Evolutionary conservation across 768 basidiomycete species (phyloP), one percentile per base, ranked within the genome.

Genomic region (Serendipita sp.): DNA sequence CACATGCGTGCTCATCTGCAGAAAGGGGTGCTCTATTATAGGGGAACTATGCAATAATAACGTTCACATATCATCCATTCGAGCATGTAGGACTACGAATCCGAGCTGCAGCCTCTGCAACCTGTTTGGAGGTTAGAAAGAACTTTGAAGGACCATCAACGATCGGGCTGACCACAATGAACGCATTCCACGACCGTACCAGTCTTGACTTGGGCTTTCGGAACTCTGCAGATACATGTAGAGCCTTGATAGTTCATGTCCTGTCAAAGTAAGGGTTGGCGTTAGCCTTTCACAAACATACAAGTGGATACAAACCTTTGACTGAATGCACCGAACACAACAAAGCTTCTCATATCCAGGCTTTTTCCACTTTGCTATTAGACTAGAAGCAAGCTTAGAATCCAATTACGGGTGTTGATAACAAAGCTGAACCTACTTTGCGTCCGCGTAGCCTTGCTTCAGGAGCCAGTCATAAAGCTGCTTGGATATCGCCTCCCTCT

Each of bases 341-440:
- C 96, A 99, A 4, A 99, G 78, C 72, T 98, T 99, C 75, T 98
- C 96, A 72, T 98, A 99, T 3, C 96, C 96, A 13, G 85, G 77
- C 75, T 98, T 99, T 78, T 97, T 98, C 96, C 96, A 99, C 73
- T 99, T 99, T 41, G 96, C 96, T 71, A 99, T 88, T 71, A 98
- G 75, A 71, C 94, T 98, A 66, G 61, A 22, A n/a, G 51, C 61
- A 22, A 60, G 44, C n/a, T 31, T 14, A n/a, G 22, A 42, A 17
- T 17, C 20, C 38, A 20, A n/a, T 22, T 9, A 28, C 34, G 13
- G 42, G 28, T 16, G 1, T n/a, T 28, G 41, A 20, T 28, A 13
- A 28, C 28, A 38, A 7, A 14, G 38, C 22, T 48, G 31, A 5
- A 80, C 89, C 70, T 69, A 95, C 95, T 96, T 96, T 34, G 85